Evolutionary conservation across 2,329 filamentous ascomycete genomes (phyloP).

Genomic region (Colletotrichum tropicicola): DNA sequence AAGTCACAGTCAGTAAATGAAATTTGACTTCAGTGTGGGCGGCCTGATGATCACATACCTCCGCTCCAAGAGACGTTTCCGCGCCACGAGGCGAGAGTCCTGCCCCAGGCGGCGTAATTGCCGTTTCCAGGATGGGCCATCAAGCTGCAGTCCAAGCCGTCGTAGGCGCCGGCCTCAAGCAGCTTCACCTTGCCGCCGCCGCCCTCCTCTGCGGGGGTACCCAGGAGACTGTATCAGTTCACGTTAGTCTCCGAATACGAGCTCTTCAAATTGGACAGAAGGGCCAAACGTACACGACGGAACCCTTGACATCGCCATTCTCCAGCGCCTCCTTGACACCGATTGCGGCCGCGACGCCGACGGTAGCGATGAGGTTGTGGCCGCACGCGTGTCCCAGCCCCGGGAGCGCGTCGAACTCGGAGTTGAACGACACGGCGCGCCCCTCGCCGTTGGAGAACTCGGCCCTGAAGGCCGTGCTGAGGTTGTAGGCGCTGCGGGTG

Average conservation of each 20-base stretch:
- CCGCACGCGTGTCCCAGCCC: conserved; percentile 47
- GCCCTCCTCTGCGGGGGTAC: conserved; percentile 28
- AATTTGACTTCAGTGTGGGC: too few relatives aligned
- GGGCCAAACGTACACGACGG: conserved; percentile 10
- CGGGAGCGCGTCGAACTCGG: conserved; percentile 45
- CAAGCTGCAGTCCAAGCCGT: conserved; percentile 36
- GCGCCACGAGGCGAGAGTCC: conserved; percentile 8
- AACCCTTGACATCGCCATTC: not conserved
- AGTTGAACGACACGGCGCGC: conserved; percentile 51
- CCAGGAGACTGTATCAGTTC: conserved; percentile 25
- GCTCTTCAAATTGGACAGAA: not conserved
- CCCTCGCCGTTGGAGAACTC: conserved; percentile 46
- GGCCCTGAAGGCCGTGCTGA: conserved; percentile 53
- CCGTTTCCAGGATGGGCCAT: conserved; percentile 13
- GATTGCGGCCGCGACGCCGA: conserved; percentile 43
- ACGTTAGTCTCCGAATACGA: not conserved
- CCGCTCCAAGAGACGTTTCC: not conserved
- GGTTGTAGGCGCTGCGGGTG: conserved; percentile 47
- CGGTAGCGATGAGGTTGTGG: conserved; percentile 39
- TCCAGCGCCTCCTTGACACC: conserved; percentile 32
- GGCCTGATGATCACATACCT: not conserved
- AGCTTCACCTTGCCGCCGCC: conserved; percentile 58
- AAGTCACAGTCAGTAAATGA: not conserved
- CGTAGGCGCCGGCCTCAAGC: conserved; percentile 53
- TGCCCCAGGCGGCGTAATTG: conserved; percentile 12